Conservation (phyloP, 176 grass and related monocot species). For the Elymus sibiricus region DNA sequence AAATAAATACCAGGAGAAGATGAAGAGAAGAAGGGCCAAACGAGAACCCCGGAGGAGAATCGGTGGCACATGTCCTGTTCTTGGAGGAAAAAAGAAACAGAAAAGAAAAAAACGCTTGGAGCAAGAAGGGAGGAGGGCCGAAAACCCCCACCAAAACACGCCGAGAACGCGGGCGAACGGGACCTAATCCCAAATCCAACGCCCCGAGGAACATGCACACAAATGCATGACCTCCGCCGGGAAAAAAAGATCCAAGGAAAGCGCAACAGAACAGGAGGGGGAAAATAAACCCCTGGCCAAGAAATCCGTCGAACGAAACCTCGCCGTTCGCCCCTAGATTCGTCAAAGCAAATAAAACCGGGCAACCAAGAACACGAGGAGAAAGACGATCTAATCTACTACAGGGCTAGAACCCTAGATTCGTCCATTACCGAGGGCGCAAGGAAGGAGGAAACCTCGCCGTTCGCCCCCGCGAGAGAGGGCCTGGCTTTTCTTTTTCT, state of each 20-base stretch:
- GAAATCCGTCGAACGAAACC: not conserved
- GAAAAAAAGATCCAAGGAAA: not conserved
- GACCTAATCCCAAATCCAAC: not conserved
- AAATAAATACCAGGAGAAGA: not conserved
- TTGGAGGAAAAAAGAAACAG: not conserved
- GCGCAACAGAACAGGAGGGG: not conserved
- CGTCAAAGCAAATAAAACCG: too few species aligned
- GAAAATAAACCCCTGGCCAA: not conserved
- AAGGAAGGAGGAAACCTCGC: not conserved
- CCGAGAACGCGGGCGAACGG: not conserved
- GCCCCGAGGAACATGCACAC: not conserved
- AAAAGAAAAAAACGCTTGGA: not conserved
- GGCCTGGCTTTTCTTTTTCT: not conserved
- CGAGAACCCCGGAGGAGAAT: not conserved
- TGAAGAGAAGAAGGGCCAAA: not conserved
- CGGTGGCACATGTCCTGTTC: not conserved
- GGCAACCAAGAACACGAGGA: not conserved
- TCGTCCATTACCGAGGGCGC: constrained; percentile 8
- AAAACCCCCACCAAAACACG: not conserved
- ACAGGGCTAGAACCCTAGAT: constrained; percentile 35
- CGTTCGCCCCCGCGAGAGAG: constrained; percentile 3
- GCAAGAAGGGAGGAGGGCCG: not conserved
- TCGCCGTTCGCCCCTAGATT: too few species aligned
- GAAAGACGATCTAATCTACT: not conserved
- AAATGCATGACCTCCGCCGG: constrained; percentile 21